These are phyloP conservation scores for Scleromitrula shiraiana DNA, from an alignment of 2,329 filamentous ascomycete genomes.

Conservation along the genomic window DNA sequence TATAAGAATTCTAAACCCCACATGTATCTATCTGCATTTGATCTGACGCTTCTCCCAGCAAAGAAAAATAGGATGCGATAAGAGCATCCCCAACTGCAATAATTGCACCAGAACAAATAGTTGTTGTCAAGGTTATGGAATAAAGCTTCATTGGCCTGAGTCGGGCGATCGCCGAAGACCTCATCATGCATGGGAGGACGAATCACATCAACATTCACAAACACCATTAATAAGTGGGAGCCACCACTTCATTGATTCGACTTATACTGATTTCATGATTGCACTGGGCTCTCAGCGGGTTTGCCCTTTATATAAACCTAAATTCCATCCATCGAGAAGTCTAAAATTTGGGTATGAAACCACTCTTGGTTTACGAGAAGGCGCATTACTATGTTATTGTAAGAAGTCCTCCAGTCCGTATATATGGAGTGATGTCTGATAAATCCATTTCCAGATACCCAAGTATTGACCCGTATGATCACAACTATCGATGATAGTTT, in stretches of 20 bases:
- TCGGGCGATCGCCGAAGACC: slow-evolving; percentile 37
- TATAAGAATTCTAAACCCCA: slow-evolving; percentile 25
- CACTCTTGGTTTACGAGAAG: slow-evolving; percentile 22
- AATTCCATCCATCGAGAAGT: slow-evolving; percentile 32
- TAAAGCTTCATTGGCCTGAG: slow-evolving; percentile 41
- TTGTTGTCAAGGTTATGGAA: slow-evolving; percentile 37
- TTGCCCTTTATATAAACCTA: slow-evolving; percentile 7
- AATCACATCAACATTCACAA: slow-evolving; percentile 9
- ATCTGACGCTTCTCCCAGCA: slow-evolving; percentile 27
- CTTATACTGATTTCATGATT: background rate
- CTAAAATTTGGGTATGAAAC: slow-evolving; percentile 29
- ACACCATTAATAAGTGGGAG: background rate
- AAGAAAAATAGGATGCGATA: slow-evolving; percentile 42
- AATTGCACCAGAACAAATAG: slow-evolving; percentile 38
- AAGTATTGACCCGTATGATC: slow-evolving; percentile 27
- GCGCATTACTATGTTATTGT: slow-evolving; percentile 20
- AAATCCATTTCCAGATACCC: background rate
- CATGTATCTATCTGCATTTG: background rate
- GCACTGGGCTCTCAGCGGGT: slow-evolving; percentile 24
- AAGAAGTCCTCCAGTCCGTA: background rate
- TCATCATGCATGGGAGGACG: slow-evolving; percentile 8
- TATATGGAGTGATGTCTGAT: background rate
- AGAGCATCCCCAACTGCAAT: slow-evolving; percentile 34
- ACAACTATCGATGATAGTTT: slow-evolving; percentile 39
- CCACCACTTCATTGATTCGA: slow-evolving; percentile 5